Percentiles rank a stretch among this genome's conserved stretches.
phyloP scores from a whole-genome alignment of 2,329 filamentous ascomycete species.

The Epicoccum sorghinum region DNA sequence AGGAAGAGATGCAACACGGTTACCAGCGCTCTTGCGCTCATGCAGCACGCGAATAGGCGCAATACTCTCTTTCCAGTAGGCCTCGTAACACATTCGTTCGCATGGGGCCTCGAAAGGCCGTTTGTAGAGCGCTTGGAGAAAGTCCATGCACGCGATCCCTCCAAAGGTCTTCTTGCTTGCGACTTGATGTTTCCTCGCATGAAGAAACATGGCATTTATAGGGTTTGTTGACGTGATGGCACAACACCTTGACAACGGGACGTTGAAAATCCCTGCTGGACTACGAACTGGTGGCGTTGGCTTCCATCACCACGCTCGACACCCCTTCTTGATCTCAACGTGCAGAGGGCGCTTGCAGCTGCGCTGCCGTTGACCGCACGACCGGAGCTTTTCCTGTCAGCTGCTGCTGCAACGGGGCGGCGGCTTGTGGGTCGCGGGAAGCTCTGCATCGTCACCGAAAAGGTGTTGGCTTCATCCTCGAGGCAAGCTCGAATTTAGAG shows the following conservation, averaged over 20 bases:
- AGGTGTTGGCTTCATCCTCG: conserved; percentile 18
- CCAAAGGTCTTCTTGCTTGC: conserved; percentile 19
- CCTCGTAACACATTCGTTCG: conserved; percentile 33
- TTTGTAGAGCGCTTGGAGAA: conserved; percentile 26
- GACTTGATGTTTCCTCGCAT: conserved; percentile 17
- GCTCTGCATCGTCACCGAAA: conserved; percentile 22
- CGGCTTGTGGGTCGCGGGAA: conserved; percentile 20
- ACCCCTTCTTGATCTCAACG: conserved; percentile 16
- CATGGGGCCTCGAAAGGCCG: conserved; percentile 21
- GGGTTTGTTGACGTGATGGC: conserved; percentile 3
- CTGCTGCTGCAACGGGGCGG: conserved; percentile 18
- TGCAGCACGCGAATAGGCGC: conserved; percentile 40
- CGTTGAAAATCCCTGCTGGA: conserved; percentile 14
- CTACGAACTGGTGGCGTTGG: conserved; percentile 24
- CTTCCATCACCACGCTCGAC: conserved; percentile 1
- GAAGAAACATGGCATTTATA: conserved; percentile 13
- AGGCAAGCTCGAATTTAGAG: conserved; percentile 22
- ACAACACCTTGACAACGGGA: not conserved
- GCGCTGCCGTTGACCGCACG: conserved; percentile 27
- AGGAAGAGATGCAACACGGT: conserved; percentile 36
- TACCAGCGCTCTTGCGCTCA: conserved; percentile 37
- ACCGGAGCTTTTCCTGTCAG: conserved; percentile 11
- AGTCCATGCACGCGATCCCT: conserved; percentile 15
- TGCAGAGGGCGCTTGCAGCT: conserved; percentile 33
- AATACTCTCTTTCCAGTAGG: conserved; percentile 31